Evolutionary conservation across 1,284 basidiomycete species (phyloP).

Genomic region (Pulchroboletus neoregius): DNA sequence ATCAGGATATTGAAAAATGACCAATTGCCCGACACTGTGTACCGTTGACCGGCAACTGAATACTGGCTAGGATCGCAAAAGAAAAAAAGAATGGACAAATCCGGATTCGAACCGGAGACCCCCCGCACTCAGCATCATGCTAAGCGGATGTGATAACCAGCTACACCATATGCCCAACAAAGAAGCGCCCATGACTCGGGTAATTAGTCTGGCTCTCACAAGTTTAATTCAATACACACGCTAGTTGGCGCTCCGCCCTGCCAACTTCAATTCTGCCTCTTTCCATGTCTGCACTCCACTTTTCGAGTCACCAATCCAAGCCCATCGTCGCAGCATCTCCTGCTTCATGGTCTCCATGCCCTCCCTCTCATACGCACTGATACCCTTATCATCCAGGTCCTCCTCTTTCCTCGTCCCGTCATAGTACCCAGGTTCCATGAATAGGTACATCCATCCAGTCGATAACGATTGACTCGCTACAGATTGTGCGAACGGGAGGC

Average conservation of each 20-base stretch:
- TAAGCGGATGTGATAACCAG: conserved; percentile 39
- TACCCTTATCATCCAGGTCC: conserved; percentile 11
- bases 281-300: conserved; percentile 8
- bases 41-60: too few relatives aligned
- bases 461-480: conserved; percentile 14
- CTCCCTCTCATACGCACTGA: conserved; percentile 14
- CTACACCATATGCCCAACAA: conserved; percentile 32
- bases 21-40: too few relatives aligned
- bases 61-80: too few relatives aligned
- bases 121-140: conserved; percentile 29
- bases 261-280: conserved; percentile 8
- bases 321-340: conserved; percentile 7
- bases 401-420: conserved; percentile 17
- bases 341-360: conserved; percentile 11
- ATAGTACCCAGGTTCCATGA: conserved; percentile 20
- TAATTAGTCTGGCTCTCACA: too few relatives aligned
- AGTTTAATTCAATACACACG: too few relatives aligned
- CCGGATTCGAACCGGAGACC: conserved; percentile 42
- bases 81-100: conserved; percentile 36
- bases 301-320: neutral
- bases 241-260: neutral
- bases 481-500: conserved; percentile 21
- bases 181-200: too few relatives aligned
- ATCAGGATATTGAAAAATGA: too few relatives aligned
- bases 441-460: conserved; percentile 12